These are phyloP conservation scores for Pichia sp. DNA, from an alignment of 1,139 yeast species.

Conservation along the genomic window DNA sequence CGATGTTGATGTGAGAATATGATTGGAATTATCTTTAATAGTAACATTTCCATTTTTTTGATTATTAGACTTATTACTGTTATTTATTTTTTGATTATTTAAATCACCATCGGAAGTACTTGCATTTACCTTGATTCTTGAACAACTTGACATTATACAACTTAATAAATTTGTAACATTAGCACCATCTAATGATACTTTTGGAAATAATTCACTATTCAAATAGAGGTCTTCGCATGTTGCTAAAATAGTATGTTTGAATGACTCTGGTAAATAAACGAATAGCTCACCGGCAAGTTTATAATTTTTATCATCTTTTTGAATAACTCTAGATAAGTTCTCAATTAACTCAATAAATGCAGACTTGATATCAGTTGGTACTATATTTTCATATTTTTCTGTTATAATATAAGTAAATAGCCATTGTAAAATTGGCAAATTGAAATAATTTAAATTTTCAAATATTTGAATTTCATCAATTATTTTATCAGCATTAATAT, in stretches of 20 bases:
- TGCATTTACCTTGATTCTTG: slow-evolving; percentile 17
- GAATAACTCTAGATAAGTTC: slow-evolving; percentile 1
- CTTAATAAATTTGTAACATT: slow-evolving; percentile 23
- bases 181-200: slow-evolving; percentile 13
- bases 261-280: slow-evolving; percentile 29
- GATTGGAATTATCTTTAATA: too few species aligned
- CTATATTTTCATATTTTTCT: slow-evolving; percentile 5
- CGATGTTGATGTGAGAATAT: too few species aligned
- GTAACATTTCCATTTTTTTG: too few species aligned
- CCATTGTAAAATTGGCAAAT: slow-evolving; percentile 47
- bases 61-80: too few species aligned
- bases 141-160: slow-evolving; percentile 27
- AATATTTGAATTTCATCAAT: slow-evolving; percentile 13
- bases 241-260: slow-evolving; percentile 32
- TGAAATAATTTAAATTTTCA: slow-evolving; percentile 41
- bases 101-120: too few species aligned
- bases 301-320: slow-evolving; percentile 5
- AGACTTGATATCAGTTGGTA: not conserved
- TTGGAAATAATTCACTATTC: slow-evolving; percentile 41
- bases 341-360: slow-evolving; percentile 9
- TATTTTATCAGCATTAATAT: not conserved
- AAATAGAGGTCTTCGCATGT: slow-evolving; percentile 40
- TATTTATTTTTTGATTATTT: too few species aligned
- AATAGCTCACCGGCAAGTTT: slow-evolving; percentile 34
- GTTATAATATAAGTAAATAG: slow-evolving; percentile 31